Evolutionary conservation across 2,329 filamentous ascomycete species (phyloP), one percentile per base, ranked within the genome.

Genomic region (Trichoderma arundinaceum): DNA sequence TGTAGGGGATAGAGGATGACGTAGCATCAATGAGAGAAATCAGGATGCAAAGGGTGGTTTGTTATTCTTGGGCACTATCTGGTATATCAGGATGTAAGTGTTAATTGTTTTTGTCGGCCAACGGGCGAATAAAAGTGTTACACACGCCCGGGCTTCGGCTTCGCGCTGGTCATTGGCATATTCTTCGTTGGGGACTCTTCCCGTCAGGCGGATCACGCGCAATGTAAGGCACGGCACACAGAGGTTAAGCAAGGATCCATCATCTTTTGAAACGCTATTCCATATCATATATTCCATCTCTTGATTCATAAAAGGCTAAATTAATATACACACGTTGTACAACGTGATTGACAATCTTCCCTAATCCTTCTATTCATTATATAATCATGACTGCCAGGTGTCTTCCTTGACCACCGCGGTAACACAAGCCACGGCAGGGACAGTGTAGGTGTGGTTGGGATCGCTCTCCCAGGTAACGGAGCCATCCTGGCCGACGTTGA

Each of bases 391-490:
- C 64, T 76, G 75, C 76, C 76, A 78, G 33, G 22, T 69, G 32
- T 77, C 76, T 15, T 69, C 67, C 69, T 71, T 68, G 38, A 70
- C 70, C 3, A 68, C 73, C 22, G 68, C 69, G 9, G 71, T 74
- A 15, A 71, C 70, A 61, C 76, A 78, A 1, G 74, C 69, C 68
- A 69, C 71, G 39, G 48, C 48, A 49, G 75, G 75, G 13, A 77
- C 75, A 9, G 71, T 73, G 65, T 75, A 77, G 2, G 68, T 71
- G 51, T 79, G 81, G 72, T 86, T 83, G 0, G 83, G 81, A 57
- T 89, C 89, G 56, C 78, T 80, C 78, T 92, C 90, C 89, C 90
- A 92, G 2, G 77, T 80, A 8, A 90, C 76, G 0, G 77, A 78
- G 0, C 87, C 85, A 70, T 84, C 82, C 1, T 76, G 72, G 66